Percentiles rank a stretch among this genome's conserved stretches.
Conservation (phyloP, 345 rosid species). For the Schrenkiella parvula region DNA sequence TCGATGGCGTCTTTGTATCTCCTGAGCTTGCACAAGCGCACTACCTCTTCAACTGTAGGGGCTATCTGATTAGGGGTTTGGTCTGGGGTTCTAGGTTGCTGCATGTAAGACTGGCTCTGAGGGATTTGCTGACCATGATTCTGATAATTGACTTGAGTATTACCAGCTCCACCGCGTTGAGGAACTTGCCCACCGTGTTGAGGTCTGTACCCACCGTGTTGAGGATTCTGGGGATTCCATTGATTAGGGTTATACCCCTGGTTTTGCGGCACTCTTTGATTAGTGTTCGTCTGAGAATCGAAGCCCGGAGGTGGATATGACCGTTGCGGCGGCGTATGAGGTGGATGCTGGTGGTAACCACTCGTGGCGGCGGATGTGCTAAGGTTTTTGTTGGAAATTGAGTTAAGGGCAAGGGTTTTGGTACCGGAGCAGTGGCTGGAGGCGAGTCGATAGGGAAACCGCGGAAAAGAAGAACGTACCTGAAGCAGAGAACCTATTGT, state of each 20-base stretch:
- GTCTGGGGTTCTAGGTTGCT: constrained; percentile 34
- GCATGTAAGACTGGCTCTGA: constrained; percentile 23
- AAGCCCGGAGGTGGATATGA: constrained; percentile 19
- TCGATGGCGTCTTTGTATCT: constrained; percentile 57
- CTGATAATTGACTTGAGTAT: constrained; percentile 27
- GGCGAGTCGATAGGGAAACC: constrained; percentile 5
- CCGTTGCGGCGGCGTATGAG: constrained; percentile 22
- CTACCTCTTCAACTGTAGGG: constrained; percentile 39
- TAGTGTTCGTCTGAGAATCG: constrained; percentile 27
- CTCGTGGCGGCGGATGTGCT: constrained; percentile 41
- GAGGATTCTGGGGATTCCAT: constrained; percentile 31
- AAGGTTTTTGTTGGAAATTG: constrained; percentile 25
- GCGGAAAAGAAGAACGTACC: constrained; percentile 28
- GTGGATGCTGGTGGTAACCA: constrained; percentile 32
- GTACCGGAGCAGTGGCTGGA: not conserved
- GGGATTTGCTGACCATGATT: constrained; percentile 17
- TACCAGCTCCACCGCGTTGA: constrained; percentile 7
- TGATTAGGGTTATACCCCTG: constrained; percentile 10
- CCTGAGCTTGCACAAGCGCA: constrained; percentile 42
- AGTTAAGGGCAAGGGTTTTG: constrained; percentile 21
- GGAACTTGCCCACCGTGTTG: not conserved
- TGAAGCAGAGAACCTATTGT: constrained; percentile 28
- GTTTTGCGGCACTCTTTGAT: constrained; percentile 34
- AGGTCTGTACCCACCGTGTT: constrained; percentile 21
- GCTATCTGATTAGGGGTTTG: constrained; percentile 37